Percentiles rank a stretch among this genome's conserved stretches.
Evolutionary conservation across 2,329 filamentous ascomycete genomes (phyloP).

Genomic region (Fusarium sp.): DNA sequence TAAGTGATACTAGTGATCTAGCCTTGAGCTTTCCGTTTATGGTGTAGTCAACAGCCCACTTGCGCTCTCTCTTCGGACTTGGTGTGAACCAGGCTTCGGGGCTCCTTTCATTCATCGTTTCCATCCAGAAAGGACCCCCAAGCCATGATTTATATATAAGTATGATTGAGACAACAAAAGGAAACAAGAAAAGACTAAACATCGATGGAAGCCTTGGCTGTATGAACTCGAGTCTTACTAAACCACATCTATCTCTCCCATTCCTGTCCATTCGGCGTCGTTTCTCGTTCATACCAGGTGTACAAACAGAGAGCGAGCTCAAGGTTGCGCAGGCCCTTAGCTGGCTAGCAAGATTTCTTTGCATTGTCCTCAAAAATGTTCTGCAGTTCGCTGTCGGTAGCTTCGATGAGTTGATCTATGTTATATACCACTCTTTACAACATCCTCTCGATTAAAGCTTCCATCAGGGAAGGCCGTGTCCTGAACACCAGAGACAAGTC

Average conservation of each 20-base stretch:
- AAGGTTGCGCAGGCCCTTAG: background rate
- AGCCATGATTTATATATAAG: background rate
- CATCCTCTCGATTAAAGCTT: background rate
- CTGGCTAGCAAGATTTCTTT: background rate
- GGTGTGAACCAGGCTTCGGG: background rate
- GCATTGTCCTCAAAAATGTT: no score
- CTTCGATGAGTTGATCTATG: no score
- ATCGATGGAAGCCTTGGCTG: background rate
- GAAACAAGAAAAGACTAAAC: background rate
- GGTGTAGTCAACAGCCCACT: background rate
- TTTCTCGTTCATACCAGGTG: background rate
- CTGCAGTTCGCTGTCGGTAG: no score
- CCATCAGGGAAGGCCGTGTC: background rate
- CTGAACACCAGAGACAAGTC: background rate
- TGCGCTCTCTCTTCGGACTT: background rate
- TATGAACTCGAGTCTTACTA: background rate
- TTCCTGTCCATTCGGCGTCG: background rate
- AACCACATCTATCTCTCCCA: background rate
- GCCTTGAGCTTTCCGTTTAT: background rate
- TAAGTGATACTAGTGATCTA: background rate
- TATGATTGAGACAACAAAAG: background rate
- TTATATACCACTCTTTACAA: background rate
- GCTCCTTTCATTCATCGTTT: background rate
- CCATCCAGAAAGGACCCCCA: background rate
- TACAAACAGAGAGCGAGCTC: accelerated